phyloP scores from a whole-genome alignment of 208 protist genomes.

The Crithidia bombi region DNA sequence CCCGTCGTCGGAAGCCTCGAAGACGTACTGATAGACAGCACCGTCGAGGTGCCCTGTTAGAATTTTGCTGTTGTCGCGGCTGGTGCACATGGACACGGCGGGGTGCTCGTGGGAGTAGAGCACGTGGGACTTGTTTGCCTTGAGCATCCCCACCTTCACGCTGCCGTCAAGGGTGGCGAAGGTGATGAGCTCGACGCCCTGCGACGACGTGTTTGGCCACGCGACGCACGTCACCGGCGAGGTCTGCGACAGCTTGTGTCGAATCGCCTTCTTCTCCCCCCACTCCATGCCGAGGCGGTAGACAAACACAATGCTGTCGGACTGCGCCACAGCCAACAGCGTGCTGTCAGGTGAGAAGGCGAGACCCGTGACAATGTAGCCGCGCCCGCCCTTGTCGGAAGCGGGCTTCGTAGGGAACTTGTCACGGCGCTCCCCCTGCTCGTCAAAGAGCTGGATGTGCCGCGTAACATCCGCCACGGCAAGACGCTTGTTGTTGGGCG shows the following conservation, averaged over 20 bases:
- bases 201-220: constrained; percentile 91
- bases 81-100: constrained; percentile 83
- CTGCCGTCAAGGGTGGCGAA: constrained; percentile 96
- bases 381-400: constrained; percentile 85
- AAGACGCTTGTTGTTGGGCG: constrained; percentile 94
- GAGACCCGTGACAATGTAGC: constrained; percentile 92
- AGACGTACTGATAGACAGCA: constrained; percentile 84
- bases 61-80: constrained; percentile 84
- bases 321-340: constrained; percentile 96
- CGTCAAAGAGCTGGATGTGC: constrained; percentile 95
- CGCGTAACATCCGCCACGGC: constrained; percentile 90
- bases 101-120: constrained; percentile 93
- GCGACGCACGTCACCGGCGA: constrained; percentile 90
- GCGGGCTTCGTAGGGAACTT: constrained; percentile 95
- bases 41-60: constrained; percentile 94
- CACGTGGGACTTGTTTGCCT: constrained; percentile 93
- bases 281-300: constrained; percentile 97
- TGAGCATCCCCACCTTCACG: constrained; percentile 93
- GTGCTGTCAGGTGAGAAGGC: constrained; percentile 96
- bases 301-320: constrained; percentile 96
- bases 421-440: constrained; percentile 93
- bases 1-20: constrained; percentile 82
- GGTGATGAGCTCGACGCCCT: constrained; percentile 93
- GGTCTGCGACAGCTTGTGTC: constrained; percentile 95
- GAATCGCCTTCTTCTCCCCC: constrained; percentile 98